Evolutionary conservation across 768 basidiomycete species (phyloP), one percentile per base, ranked within the genome.

Genomic region (Pleurotus tuber-regium): DNA sequence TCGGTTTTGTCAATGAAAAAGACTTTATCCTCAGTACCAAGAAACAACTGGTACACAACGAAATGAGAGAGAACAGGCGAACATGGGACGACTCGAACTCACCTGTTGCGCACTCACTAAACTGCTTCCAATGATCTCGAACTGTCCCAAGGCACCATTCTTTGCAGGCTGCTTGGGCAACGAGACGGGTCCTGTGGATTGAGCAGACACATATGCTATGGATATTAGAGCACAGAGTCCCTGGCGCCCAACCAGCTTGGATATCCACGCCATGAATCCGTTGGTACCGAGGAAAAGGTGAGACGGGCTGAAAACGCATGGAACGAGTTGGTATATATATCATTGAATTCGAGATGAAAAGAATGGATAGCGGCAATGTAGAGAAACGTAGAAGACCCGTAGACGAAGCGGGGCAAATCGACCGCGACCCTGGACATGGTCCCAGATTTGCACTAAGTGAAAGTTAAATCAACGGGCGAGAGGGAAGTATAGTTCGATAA

Each of bases 1-100:
- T 92, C 88, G 6, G 82, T 80, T 69, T 94, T 93, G 74, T 94
- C 91, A 26, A 92, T 66, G 57, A 92, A 76, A 58, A 71, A 78
- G 3, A 79, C 71, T 44, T 69, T 79, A 57, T 78, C 69, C 24
- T 62, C 62, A 4, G 73, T 76, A 35, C 77, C 79, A 44, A 81
- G 63, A 57, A 81, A 81, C 51, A 79, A 53, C 79, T 80, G 54
- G 6, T 35, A 16, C 12, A 16, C 35, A 38, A 26, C 8, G 8
- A 11, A 29, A 12, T 51, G 18, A 26, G 31, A 46, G 23, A 50
- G 36, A 21, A 16, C 29, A 25, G 16, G 18, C 30, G 12, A 33
- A 26, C 18, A 46, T 42, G 29, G n/a, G 39, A 14, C 26, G 39
- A 14, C 26, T 36, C 21, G 26, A 23, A 59, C 74, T 28, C 54